Base-by-base conservation (phyloP, 768 basidiomycete genomes). In the Boletus eberwhitei region DNA sequence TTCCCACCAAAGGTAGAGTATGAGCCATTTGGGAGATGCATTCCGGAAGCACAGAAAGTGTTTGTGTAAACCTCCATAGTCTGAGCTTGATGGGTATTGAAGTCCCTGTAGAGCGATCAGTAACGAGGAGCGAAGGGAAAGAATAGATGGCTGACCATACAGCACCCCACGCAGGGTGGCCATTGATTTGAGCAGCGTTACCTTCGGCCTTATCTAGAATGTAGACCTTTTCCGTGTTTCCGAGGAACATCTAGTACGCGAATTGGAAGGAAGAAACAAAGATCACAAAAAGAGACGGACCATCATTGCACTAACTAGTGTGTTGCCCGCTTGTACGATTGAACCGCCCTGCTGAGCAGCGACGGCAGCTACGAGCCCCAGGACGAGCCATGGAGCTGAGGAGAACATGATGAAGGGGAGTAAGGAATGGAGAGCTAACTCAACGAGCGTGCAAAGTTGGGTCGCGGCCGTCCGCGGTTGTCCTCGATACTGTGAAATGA, bases 181-280 rank as follows among this genome's bases (percentile, higher is more conserved):
- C 83, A 54, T 79, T 75, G 56, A 93, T 77, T 60, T 77, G 72
- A 4, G 80, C 80, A 3, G 77, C 76, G 66, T 94, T 93, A 32
- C 82, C 83, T 66, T 93, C 90, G 2, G 86, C 83, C 74, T 97
- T 97, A 76, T 97, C 93, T n/a, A 94, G 74, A 21, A 94, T 88
- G 72, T 94, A 95, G 34, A 95, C 87, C 68, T 85, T 90, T 60
- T 90, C 75, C 8, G 79, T 74, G 58, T 86, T 89, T 32, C 89
- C 91, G 48, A 93, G 72, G 69, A 93, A 91, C 82, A 88, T 83
- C 88, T 88, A 64, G 61, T 17, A 44, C 38, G 21, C 19, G 8
- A 29, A 50, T 48, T 41, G 29, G 24, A 52, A 38, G 24, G 35
- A 31, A 26, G 43, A 17, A 50, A 47, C 7, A 2, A 41, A 8